Base-by-base conservation (phyloP, 2,329 filamentous ascomycete genomes). In the Apiospora rasikravindrae region DNA sequence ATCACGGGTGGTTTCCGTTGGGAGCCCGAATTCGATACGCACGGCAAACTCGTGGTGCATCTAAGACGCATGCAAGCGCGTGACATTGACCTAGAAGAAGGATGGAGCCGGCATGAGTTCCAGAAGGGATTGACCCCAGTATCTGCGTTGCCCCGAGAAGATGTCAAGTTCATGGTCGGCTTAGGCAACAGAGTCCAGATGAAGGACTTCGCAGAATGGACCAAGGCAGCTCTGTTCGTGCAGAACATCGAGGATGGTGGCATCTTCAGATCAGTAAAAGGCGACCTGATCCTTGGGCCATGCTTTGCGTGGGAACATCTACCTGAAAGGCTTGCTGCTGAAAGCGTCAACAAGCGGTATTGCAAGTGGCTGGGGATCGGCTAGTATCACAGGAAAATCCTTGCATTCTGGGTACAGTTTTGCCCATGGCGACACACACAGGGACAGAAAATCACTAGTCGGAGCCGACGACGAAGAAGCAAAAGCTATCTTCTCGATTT, bases 161-260 rank as follows among this genome's bases (percentile, higher is more conserved):
- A 77, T 42, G 76, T 79, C 2, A 75, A 76, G 24, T 76, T 79
- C 49, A 13, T 77, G 16, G 77, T 80, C 44, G 78, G 77, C 14
- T 29, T 44, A 24, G 44, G 16, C 6, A 71, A 74, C 24, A 69
- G 40, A 2, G 49, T 49, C 10, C 29, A 10, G 3, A 75, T 75
- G 8, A 71, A 71, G 1, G 53, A 77, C 53, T 77, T 77, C 70
- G 69, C 71, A n/a, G 42, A 69, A 6, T 77, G 77, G 76, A 76
- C 74, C 2, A 75, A 69, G 14, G 75, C 72, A 22, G 77, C 77
- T 26, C 33, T 77, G 4, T 77, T 78, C 70, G 57, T 77, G 6
- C 73, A 76, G 37, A n/a, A 73, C 2, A 57, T 70, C 33, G 26
- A 37, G 1, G 42, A 64, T 6, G 49, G 49, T 7, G 40, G 45